Conservation (phyloP, 495 filamentous ascomycete genomes). For the Penicillium ochrochloron region DNA sequence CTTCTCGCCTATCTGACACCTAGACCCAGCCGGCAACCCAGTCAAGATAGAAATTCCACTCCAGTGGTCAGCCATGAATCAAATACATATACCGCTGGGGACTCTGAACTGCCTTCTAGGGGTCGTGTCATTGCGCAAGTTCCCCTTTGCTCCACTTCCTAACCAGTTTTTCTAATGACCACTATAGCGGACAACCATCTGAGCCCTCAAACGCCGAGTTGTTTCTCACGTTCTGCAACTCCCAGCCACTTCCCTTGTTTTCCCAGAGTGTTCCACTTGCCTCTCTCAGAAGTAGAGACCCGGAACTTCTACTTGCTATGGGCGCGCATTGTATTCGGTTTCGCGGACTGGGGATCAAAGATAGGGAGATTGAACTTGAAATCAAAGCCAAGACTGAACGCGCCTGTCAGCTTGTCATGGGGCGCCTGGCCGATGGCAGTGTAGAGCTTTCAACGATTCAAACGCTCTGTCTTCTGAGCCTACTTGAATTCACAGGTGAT, state of each 20-base stretch:
- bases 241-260: constrained; percentile 48
- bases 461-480: constrained; percentile 44
- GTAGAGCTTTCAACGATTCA: constrained; percentile 50
- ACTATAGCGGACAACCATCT: constrained; percentile 6
- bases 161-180: background rate
- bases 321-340: constrained; percentile 45
- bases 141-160: background rate
- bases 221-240: constrained; percentile 43
- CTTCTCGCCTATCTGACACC: background rate
- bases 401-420: constrained; percentile 37
- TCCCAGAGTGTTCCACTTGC: constrained; percentile 26
- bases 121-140: constrained; percentile 2
- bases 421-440: constrained; percentile 35
- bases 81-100: background rate
- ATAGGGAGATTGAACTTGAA: constrained; percentile 16
- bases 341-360: constrained; percentile 14
- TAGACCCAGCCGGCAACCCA: constrained; percentile 3
- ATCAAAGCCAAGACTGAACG: constrained; percentile 35
- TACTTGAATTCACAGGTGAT: constrained; percentile 50
- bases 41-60: constrained; percentile 1
- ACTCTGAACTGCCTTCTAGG: background rate
- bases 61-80: background rate
- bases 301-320: constrained; percentile 42
- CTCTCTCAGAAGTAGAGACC: constrained; percentile 33
- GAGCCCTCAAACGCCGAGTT: constrained; percentile 21